Conservation (phyloP, 2,329 filamentous ascomycete species). For the Phialophora tarda region DNA sequence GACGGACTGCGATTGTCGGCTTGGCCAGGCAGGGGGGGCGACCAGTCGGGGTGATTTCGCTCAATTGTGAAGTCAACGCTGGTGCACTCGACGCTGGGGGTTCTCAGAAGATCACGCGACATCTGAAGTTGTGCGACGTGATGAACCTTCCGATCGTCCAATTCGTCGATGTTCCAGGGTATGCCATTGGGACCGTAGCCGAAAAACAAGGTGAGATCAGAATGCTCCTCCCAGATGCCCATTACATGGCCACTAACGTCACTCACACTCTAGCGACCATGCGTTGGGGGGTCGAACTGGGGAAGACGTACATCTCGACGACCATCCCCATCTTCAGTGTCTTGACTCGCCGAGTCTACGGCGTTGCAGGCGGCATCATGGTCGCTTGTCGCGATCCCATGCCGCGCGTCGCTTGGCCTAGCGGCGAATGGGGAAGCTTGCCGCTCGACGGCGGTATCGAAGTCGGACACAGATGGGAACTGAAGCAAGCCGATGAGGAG, state of each 20-base stretch:
- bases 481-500: constrained; percentile 54
- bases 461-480: constrained; percentile 46
- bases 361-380: constrained; percentile 69
- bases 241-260: too few species aligned
- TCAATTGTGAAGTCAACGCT: constrained; percentile 59
- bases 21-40: constrained; percentile 63
- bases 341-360: constrained; percentile 65
- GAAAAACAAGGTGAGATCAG: constrained; percentile 55
- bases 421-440: constrained; percentile 67
- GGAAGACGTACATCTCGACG: constrained; percentile 66
- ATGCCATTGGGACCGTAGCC: constrained; percentile 67
- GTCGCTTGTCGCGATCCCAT: constrained; percentile 65
- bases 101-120: constrained; percentile 64
- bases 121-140: constrained; percentile 68
- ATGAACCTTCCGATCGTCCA: constrained; percentile 69
- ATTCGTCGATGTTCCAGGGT: constrained; percentile 67
- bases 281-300: constrained; percentile 67
- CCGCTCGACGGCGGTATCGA: constrained; percentile 69
- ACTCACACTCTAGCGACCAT: constrained; percentile 52
- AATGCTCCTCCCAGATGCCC: too few species aligned
- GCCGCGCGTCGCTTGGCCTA: constrained; percentile 63
- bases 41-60: constrained; percentile 64
- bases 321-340: constrained; percentile 68
- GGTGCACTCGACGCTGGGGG: constrained; percentile 66
- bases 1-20: constrained; percentile 65